Base-by-base conservation (phyloP, 2,329 filamentous ascomycete genomes). In the Penicillium hesseltinei region DNA sequence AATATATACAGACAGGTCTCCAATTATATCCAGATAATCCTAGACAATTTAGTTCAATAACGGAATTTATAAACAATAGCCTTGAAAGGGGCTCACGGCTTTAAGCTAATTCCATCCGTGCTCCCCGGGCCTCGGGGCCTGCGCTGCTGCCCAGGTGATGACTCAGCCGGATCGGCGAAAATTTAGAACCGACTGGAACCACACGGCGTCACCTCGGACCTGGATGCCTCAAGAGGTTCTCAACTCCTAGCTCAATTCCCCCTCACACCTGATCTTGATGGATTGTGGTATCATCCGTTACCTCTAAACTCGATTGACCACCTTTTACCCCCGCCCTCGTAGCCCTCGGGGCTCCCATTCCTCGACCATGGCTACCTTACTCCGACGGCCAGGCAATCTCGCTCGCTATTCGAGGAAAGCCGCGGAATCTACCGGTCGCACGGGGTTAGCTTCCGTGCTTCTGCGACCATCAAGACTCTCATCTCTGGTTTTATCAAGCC, bases 351-450 rank as follows among this genome's bases (percentile, higher is more conserved):
- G 70, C 69, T 70, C 60, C 63, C 59, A 62, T 65, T 69, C 68
- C 68, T 73, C 73, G 76, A 79, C 73, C 75, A 89, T 89, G 87
- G 86, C 85, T 73, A 84, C 84, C 69, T 79, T 87, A 69, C 77
- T 89, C 65, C 84, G 86, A 73, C 84, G 85, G 74, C 82, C 87
- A 73, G 84, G 84, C 78, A 83, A 84, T 73, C 77, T 89, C 72
- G 84, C 84, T 76, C 82, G 83, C 73, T 80, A 85, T 70, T 83
- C 84, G 58, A 82, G 82, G 73, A 77, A 82, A 65, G 81, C 81
- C 64, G 77, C 82, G 69, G 80, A 81, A 69, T 76, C 78, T 67
- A 75, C 81, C 60, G 74, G 82, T 54, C 79, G 80, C 69, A 75
- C 79, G 61, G 77, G 78, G 76, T 70, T 77, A 71, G 64, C 71